Evolutionary conservation across 2,329 filamentous ascomycete genomes (phyloP).

Genomic region (Colletotrichum truncatum): DNA sequence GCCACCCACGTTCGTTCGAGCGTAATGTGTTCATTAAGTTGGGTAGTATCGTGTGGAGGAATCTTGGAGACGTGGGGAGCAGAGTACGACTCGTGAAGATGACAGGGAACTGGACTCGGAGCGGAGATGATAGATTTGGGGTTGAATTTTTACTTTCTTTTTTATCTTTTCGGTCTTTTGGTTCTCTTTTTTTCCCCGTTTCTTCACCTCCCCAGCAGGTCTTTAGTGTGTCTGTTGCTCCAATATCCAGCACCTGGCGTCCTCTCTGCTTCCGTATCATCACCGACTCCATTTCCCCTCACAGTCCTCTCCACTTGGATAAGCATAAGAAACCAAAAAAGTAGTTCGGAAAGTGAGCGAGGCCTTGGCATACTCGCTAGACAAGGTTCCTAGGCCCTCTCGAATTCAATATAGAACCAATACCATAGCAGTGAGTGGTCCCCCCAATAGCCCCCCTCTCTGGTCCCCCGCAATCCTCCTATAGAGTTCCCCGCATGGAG

Average conservation of each 20-base stretch:
- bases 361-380: neutral
- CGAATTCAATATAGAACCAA: neutral
- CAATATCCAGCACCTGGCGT: neutral
- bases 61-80: neutral
- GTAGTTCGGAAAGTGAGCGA: constrained; percentile 8
- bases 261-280: neutral
- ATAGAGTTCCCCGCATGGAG: neutral
- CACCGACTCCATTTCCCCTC: neutral
- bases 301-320: neutral
- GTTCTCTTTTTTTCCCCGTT: neutral
- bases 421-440: neutral
- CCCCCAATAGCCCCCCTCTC: neutral
- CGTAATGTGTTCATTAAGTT: neutral
- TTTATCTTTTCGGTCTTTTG: neutral
- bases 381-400: neutral
- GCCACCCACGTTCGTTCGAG: neutral
- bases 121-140: neutral
- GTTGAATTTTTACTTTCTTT: neutral
- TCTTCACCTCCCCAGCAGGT: neutral
- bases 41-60: neutral
- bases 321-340: neutral
- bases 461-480: neutral
- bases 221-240: neutral
- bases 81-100: neutral
- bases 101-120: neutral